Base-by-base conservation (phyloP, 108 stramenopile species). In the Conticribra weissflogii region DNA sequence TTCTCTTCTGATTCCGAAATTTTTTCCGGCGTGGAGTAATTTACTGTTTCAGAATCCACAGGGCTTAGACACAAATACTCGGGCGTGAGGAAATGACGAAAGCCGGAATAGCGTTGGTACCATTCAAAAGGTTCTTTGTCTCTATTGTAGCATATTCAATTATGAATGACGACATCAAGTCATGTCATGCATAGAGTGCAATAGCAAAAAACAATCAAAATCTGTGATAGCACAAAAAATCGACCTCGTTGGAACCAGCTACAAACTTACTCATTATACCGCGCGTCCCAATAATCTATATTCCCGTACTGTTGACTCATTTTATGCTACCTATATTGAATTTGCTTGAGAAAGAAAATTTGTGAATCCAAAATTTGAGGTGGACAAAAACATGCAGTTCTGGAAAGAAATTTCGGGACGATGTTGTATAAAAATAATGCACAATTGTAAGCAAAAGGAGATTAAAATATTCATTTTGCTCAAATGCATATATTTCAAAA, bases 221-320 rank as follows among this genome's bases (percentile, higher is more conserved):
- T n/a, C n/a, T n/a, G n/a, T 22, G 50, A 52, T 52, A 53, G 27
- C 18, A 28, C 5, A 51, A 27, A 66, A 29, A 54, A 32, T 2
- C 24, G 24, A 51, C 9, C 19, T n/a, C 50, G n/a, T 16, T 22
- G 25, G 27, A 29, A 28, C 28, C 21, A 56, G 23, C 15, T 56
- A 15, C 8, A 49, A 45, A 68, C 74, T 31, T 59, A 75, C 74
- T 28, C 2, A 28, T 27, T 45, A 59, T 88, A 88, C 25, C 88
- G 77, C 52, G 82, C 83, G 51, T 88, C 74, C 88, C 88, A 88
- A 58, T 88, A 88, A 31, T 84, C 83, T 7, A 69, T 28, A 49
- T 76, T 76, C 14, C 85, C 87, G 55, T 84, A 88, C 52, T 59
- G 50, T 19, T 54, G 25, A 54, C 49, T 58, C 34, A 49, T 32